phyloP scores from a whole-genome alignment of 2,329 filamentous ascomycete genomes.

The Blumeria hordei region DNA sequence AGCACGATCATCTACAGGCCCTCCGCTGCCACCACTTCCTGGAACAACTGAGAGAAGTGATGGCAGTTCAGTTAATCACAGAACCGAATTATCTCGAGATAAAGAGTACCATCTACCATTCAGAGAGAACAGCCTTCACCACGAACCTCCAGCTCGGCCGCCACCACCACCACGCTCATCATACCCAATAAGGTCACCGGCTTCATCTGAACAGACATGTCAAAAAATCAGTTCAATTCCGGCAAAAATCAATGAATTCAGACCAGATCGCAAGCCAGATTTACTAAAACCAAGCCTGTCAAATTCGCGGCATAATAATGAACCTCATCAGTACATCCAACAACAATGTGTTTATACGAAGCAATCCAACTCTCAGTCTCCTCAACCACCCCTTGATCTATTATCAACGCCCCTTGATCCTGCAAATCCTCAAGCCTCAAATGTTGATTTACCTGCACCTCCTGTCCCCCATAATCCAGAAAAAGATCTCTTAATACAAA shows the following conservation, averaged over 20 bases:
- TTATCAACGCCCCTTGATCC: slow-evolving; percentile 27
- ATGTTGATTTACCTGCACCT: slow-evolving; percentile 35
- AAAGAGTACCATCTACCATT: neutral
- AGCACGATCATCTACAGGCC: slow-evolving; percentile 14
- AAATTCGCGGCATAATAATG: neutral
- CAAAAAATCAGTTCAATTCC: slow-evolving; percentile 5
- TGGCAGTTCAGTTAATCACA: neutral
- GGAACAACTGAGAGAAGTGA: slow-evolving; percentile 3
- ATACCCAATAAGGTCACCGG: neutral
- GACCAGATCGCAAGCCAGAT: too few species aligned
- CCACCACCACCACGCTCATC: neutral
- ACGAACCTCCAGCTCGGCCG: neutral
- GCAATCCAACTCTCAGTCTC: slow-evolving; percentile 14
- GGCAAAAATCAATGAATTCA: too few species aligned
- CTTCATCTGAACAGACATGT: neutral
- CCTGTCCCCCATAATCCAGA: slow-evolving; percentile 90
- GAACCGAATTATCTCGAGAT: neutral
- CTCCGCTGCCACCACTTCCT: slow-evolving; percentile 12
- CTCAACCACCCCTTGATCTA: slow-evolving; percentile 23
- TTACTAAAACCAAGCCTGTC: neutral
- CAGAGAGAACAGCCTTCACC: neutral
- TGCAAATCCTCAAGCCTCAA: slow-evolving; percentile 21
- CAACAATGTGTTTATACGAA: slow-evolving; percentile 10
- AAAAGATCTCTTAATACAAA: slow-evolving; percentile 64
- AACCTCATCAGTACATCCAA: neutral